Conservation (phyloP, 75 land plant species). For the Azolla pinnata region DNA sequence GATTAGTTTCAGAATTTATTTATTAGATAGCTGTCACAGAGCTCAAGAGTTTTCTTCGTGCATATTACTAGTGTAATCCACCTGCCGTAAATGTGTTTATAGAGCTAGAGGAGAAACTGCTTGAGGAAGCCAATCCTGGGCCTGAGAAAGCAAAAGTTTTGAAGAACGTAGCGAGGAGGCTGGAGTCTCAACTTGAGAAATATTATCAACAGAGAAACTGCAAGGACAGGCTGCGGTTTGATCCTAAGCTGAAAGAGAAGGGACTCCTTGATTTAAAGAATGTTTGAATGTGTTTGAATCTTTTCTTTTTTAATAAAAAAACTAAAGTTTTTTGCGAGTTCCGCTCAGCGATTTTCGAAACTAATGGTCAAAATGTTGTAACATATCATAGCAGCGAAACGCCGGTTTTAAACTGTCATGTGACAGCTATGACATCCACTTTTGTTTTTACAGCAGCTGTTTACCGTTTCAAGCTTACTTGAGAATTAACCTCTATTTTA, state of each 20-base stretch:
- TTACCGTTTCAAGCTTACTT: no score
- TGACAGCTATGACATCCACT: no score
- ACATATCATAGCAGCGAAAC: no score
- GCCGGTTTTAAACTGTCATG: no score
- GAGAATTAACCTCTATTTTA: no score
- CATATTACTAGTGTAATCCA: not conserved
- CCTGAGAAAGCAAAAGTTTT: slow-evolving; percentile 26
- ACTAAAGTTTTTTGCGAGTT: no score
- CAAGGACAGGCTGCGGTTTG: slow-evolving; percentile 34
- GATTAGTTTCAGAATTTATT: no score
- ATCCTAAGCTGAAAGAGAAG: slow-evolving; percentile 40
- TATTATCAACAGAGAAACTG: slow-evolving; percentile 25
- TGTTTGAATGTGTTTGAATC: not conserved
- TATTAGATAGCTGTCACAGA: not conserved
- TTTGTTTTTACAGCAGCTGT: no score
- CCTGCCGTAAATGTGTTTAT: not conserved
- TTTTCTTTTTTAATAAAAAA: no score
- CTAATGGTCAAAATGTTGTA: no score
- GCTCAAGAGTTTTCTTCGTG: not conserved
- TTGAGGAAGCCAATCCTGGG: slow-evolving; percentile 30
- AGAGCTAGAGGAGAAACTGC: slow-evolving; percentile 25
- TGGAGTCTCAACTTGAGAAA: slow-evolving; percentile 27
- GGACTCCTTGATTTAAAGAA: slow-evolving; percentile 30
- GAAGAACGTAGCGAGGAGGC: slow-evolving; percentile 35
- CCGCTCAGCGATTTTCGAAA: no score